A percentile compares a stretch with the other conserved stretches of the same genome.
Conservation (phyloP, 768 basidiomycete genomes). For the Rhizopogon vesiculosus region DNA sequence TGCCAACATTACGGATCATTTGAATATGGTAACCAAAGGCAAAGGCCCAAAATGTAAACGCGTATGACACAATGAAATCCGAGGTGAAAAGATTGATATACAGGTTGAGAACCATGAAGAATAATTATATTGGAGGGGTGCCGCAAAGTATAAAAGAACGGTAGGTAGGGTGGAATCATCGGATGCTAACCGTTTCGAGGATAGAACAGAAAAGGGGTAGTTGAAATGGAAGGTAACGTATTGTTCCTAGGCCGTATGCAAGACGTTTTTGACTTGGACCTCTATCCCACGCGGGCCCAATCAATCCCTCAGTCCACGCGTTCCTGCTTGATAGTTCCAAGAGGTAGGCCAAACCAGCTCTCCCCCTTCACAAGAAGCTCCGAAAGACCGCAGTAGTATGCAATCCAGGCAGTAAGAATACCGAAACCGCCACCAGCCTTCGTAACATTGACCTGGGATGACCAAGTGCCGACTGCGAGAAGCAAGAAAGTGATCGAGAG, state of each 20-base stretch:
- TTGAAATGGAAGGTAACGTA: constrained; percentile 1
- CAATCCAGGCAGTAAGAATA: constrained; percentile 40
- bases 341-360: constrained; percentile 36
- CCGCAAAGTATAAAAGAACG: background rate
- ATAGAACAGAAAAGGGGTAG: background rate
- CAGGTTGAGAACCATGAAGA: background rate
- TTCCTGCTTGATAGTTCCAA: constrained; percentile 24
- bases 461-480: constrained; percentile 37
- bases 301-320: background rate
- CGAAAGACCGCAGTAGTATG: constrained; percentile 41
- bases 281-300: background rate
- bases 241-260: background rate
- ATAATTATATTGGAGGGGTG: background rate
- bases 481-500: constrained; percentile 50
- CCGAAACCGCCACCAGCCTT: constrained; percentile 44
- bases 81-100: background rate
- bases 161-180: background rate
- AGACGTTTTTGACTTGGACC: background rate
- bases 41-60: background rate
- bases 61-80: background rate
- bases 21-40: background rate
- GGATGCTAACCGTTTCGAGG: background rate
- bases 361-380: constrained; percentile 35
- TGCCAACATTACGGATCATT: background rate
- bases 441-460: constrained; percentile 10